phyloP scores from a whole-genome alignment of 768 basidiomycete species.

The Kwoniella bestiolae region DNA sequence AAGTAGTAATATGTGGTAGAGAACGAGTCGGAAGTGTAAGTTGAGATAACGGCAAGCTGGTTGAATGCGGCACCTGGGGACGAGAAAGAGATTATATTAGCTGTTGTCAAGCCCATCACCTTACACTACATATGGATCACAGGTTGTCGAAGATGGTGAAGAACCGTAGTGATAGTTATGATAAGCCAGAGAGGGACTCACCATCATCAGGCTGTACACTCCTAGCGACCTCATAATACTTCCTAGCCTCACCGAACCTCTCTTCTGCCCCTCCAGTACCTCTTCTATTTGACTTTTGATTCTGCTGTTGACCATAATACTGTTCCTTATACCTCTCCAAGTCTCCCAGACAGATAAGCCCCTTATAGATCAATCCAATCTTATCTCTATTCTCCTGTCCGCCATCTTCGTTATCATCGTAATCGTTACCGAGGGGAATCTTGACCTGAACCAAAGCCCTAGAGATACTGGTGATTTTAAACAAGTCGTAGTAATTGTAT shows the following conservation, averaged over 20 bases:
- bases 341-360: conserved; percentile 89
- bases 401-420: conserved; percentile 5
- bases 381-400: conserved; percentile 65
- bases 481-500: conserved; percentile 66
- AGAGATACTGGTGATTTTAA: conserved; percentile 56
- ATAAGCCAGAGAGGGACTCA: no score
- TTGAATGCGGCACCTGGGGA: conserved; percentile 75
- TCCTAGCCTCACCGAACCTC: conserved; percentile 61
- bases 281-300: conserved; percentile 14
- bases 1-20: conserved; percentile 82
- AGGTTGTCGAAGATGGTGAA: no score
- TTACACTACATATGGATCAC: not conserved
- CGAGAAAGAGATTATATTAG: no score
- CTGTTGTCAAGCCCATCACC: not conserved
- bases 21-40: conserved; percentile 83
- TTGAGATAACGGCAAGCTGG: conserved; percentile 89
- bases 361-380: conserved; percentile 80
- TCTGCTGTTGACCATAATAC: conserved; percentile 62
- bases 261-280: conserved; percentile 64
- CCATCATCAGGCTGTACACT: conserved; percentile 83
- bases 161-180: no score
- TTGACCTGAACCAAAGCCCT: conserved; percentile 61
- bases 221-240: conserved; percentile 80
- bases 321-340: conserved; percentile 91
- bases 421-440: conserved; percentile 13